Conservation (phyloP, 345 rosid species). For the Arabidopsis thaliana region TAIR10.1 NC_003070.9:30085501-30086000, state of each 20-base stretch:
- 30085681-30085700: neutral
- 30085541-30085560: constrained; percentile 7
- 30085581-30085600: neutral
- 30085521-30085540: neutral
- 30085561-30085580: neutral
- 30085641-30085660: neutral
- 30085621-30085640: no score
- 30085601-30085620: neutral
- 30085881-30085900: constrained; percentile 15
- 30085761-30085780: constrained; percentile 26
- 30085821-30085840: neutral
- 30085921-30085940: constrained; percentile 26
- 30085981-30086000: neutral
- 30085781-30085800: constrained; percentile 16
- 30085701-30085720: neutral
- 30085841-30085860: constrained; percentile 11
- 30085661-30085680: neutral
- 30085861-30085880: constrained; percentile 30
- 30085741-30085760: neutral
- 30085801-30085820: constrained; percentile 28
- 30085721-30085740: neutral
- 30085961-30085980: neutral
- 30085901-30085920: constrained; percentile 43
- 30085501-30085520: neutral
- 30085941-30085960: constrained; percentile 21